Conservation (phyloP, 2,329 filamentous ascomycete genomes). For the Calonectria crousiana region DNA sequence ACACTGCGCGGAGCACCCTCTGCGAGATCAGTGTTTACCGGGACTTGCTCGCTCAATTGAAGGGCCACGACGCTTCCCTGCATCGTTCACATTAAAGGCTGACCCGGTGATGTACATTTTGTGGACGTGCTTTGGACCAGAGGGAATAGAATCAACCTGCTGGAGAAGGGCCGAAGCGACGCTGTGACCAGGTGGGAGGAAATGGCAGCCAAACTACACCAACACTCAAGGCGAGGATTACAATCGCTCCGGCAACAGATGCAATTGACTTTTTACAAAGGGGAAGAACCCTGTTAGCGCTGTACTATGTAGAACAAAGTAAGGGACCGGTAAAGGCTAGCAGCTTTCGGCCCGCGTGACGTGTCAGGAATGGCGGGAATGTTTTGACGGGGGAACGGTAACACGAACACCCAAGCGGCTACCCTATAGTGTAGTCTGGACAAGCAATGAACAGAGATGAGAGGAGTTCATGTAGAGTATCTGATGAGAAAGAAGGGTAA, state of each 20-base stretch:
- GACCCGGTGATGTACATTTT: neutral
- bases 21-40: neutral
- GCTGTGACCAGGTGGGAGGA: neutral
- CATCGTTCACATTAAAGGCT: neutral
- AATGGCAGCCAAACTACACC: neutral
- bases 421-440: too few relatives aligned
- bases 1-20: neutral
- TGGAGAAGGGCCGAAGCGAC: neutral
- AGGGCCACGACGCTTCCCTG: neutral
- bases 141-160: neutral
- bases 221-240: neutral
- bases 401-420: too few relatives aligned
- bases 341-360: neutral
- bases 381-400: too few relatives aligned
- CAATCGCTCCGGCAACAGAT: neutral
- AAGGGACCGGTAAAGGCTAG: neutral
- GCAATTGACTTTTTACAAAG: neutral
- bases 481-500: too few relatives aligned
- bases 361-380: neutral
- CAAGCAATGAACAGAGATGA: too few relatives aligned
- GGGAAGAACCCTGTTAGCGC: neutral
- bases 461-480: too few relatives aligned
- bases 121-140: neutral
- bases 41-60: neutral
- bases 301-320: neutral